phyloP scores from a whole-genome alignment of 2,329 filamentous ascomycete genomes.

The Coniochaeta pulveracea region DNA sequence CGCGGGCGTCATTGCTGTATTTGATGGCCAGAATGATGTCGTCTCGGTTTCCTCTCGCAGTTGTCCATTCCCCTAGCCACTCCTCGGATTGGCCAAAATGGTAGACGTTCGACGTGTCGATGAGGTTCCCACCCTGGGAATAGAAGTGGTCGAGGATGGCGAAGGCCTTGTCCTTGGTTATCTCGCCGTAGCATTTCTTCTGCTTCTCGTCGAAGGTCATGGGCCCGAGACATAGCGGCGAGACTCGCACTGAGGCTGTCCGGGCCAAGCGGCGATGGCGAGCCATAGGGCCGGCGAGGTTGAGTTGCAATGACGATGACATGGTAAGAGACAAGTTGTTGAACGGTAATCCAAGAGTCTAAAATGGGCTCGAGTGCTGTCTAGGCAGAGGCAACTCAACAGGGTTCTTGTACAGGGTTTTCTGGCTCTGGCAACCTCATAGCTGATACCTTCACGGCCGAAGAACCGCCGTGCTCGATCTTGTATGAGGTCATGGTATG shows the following conservation, averaged over 20 bases:
- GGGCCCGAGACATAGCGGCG: neutral
- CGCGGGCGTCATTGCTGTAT: slow-evolving; percentile 29
- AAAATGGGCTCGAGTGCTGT: too few species aligned
- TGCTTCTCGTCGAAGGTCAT: neutral
- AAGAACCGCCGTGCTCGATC: too few species aligned
- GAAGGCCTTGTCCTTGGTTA: slow-evolving; percentile 36
- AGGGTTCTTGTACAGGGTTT: too few species aligned
- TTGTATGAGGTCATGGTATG: too few species aligned
- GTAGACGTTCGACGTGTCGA: slow-evolving; percentile 44
- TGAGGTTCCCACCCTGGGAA: slow-evolving; percentile 47
- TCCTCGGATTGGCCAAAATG: slow-evolving; percentile 36
- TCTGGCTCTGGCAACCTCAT: too few species aligned
- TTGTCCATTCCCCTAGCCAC: slow-evolving; percentile 42
- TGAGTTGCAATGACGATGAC: too few species aligned
- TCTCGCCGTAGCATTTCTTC: slow-evolving; percentile 3
- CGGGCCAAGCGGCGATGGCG: neutral
- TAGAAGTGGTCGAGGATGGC: slow-evolving; percentile 43
- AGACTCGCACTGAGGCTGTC: neutral
- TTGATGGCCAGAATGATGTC: slow-evolving; percentile 37
- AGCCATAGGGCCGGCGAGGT: too few species aligned
- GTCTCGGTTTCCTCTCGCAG: slow-evolving; percentile 28
- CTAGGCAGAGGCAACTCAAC: too few species aligned
- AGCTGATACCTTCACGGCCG: too few species aligned
- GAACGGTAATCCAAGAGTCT: too few species aligned
- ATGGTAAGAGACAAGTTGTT: too few species aligned